Evolutionary conservation across 768 basidiomycete genomes (phyloP), one percentile per base, ranked within the genome.

Genomic region (Pisolithus sp.): DNA sequence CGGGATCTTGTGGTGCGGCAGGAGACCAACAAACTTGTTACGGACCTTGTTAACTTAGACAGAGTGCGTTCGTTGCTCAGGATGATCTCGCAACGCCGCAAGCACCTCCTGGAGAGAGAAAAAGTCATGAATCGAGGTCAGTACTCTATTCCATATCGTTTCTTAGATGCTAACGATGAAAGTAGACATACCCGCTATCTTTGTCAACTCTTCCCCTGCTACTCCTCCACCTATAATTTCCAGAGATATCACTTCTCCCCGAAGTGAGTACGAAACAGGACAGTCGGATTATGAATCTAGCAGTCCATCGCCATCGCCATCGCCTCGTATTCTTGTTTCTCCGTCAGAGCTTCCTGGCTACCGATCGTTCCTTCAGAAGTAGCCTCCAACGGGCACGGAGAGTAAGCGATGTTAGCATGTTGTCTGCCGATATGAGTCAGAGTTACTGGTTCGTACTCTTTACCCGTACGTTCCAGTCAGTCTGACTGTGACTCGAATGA

Each of bases 11-110:
- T 92, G 12, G 73, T 75, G 18, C 73, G 93, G 49, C 83, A 84
- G 12, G 84, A 84, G 56, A 89, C 80, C 30, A 90, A 83, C 61
- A 82, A 83, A 56, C 73, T 89, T 12, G 90, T 97, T 8, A 82
- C 81, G 0, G 90, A 91, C 60, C 76, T 90, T 8, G 86, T 94
- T 38, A 88, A 90, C 62, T 68, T 94, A 41, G 93, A 95, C 67
- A 80, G 84, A 46, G 89, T 94, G 12, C 79, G 83, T 39, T 92
- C 90, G 0, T 65, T 93, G 46, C 70, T 96, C n/a, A 76, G 77
- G 52, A 86, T 85, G 50, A 86, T 92, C 42, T 80, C 83, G 7
- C 78, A 77, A 55, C 82, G 91, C 5, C 77, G 86, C 38, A 75
- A 81, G 50, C 92, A 85, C 70, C 62, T 89, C 41, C 77, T 72